Conservation (phyloP, 1,139 yeast species). For the Geotrichum bryndzae region DNA sequence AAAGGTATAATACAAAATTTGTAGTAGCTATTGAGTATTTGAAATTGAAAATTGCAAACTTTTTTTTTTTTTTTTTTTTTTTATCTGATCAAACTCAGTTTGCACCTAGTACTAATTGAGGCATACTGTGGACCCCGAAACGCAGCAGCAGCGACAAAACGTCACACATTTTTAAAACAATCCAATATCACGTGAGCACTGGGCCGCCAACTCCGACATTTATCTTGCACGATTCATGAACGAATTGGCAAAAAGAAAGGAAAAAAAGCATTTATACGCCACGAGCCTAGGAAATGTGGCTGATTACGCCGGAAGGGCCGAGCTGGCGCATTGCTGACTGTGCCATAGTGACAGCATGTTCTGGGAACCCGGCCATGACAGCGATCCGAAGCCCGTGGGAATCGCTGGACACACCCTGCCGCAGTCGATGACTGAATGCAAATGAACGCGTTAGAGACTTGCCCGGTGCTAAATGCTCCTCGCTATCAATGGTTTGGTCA, state of each 20-base stretch:
- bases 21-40: not conserved
- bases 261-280: not conserved
- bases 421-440: slow-evolving; percentile 56
- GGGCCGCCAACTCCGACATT: not conserved
- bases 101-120: not conserved
- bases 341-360: slow-evolving; percentile 44
- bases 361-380: slow-evolving; percentile 57
- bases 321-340: slow-evolving; percentile 8
- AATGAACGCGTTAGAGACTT: slow-evolving; percentile 18
- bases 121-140: not conserved
- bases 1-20: no score
- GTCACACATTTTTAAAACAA: not conserved
- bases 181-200: not conserved
- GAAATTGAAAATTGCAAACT: not conserved
- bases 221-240: no score
- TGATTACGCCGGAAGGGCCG: not conserved
- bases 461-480: not conserved
- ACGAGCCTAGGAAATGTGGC: not conserved
- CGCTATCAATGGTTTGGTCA: not conserved
- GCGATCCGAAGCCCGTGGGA: slow-evolving; percentile 89
- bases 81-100: not conserved
- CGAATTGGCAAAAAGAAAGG: no score
- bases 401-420: slow-evolving; percentile 64
- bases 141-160: not conserved
- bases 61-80: not conserved